These are phyloP conservation scores for Lepiota subincarnata DNA, from an alignment of 768 basidiomycete genomes.

Conservation along the genomic window DNA sequence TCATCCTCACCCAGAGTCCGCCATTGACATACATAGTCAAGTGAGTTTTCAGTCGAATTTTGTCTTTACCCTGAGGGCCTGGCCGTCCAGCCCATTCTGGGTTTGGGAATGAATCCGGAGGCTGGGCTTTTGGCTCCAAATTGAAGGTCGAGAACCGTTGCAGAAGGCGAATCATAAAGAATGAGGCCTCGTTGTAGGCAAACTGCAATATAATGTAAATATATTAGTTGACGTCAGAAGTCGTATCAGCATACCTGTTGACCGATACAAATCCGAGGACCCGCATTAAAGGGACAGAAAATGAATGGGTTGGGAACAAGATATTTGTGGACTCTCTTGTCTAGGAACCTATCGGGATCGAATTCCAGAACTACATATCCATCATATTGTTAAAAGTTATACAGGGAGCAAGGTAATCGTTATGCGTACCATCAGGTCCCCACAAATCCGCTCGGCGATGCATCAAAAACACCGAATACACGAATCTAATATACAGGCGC, in stretches of 20 bases:
- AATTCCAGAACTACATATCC: conserved; percentile 34
- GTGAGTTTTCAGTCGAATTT: conserved; percentile 31
- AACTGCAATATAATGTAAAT: too few species aligned
- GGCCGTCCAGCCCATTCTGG: conserved; percentile 33
- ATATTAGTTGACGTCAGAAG: too few species aligned
- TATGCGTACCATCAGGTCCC: conserved; percentile 46
- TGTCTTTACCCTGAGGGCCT: conserved; percentile 36
- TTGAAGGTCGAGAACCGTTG: conserved; percentile 35
- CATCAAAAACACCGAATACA: conserved; percentile 40
- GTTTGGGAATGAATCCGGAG: conserved; percentile 31
- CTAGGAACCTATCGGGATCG: conserved; percentile 56
- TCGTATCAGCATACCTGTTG: conserved; percentile 18
- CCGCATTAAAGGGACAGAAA: conserved; percentile 38
- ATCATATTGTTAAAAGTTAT: not conserved
- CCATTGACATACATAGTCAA: conserved; percentile 32
- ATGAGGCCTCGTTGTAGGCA: conserved; percentile 25
- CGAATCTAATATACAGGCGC: not conserved
- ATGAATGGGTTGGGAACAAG: conserved; percentile 40
- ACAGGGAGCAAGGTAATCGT: not conserved
- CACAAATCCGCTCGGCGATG: conserved; percentile 48
- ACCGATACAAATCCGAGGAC: conserved; percentile 34
- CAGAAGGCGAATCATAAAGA: conserved; percentile 49
- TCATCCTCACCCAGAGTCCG: conserved; percentile 4
- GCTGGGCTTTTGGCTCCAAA: too few species aligned
- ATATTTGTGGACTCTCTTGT: conserved; percentile 44